Evolutionary conservation across 441 rosid genomes (phyloP).

Genomic region (Hura crepitans): DNA sequence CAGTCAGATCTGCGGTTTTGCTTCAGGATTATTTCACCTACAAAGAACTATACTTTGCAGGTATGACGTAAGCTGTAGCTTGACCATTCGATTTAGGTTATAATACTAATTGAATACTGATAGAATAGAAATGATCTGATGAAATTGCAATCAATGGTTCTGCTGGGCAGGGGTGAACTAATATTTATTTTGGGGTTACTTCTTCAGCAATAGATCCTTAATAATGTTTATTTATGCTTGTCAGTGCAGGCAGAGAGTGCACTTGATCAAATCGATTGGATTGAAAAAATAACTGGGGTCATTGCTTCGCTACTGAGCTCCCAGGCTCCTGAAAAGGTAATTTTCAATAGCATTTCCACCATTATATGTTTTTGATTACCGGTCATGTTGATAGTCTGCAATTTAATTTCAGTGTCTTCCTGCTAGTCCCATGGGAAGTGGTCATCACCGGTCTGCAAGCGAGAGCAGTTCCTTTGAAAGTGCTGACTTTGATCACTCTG

Average conservation of each 20-base stretch:
- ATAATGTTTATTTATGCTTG: slow-evolving; percentile 51
- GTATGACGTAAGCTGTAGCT: slow-evolving; percentile 42
- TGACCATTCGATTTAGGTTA: slow-evolving; percentile 19
- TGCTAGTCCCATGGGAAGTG: slow-evolving; percentile 86
- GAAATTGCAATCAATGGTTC: not conserved
- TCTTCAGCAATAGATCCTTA: slow-evolving; percentile 28
- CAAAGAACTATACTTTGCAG: slow-evolving; percentile 97
- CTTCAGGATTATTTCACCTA: slow-evolving; percentile 97
- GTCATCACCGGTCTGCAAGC: slow-evolving; percentile 96
- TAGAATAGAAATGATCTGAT: too few relatives aligned
- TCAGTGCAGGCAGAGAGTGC: slow-evolving; percentile 99
- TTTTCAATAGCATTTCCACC: slow-evolving; percentile 13
- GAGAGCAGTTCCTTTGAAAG: slow-evolving; percentile 99
- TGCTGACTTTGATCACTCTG: slow-evolving; percentile 84
- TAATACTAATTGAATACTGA: too few relatives aligned
- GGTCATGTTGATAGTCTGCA: slow-evolving; percentile 27
- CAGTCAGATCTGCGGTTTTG: slow-evolving; percentile 98
- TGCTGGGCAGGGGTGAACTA: slow-evolving; percentile 1
- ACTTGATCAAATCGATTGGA: slow-evolving; percentile 98
- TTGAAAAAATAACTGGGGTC: slow-evolving; percentile 98
- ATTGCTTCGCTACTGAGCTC: slow-evolving; percentile 97
- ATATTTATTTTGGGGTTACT: not conserved
- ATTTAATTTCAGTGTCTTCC: slow-evolving; percentile 60
- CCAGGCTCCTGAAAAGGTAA: slow-evolving; percentile 93
- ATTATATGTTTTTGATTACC: slow-evolving; percentile 17